Percentiles rank a stretch among this genome's conserved stretches.
Evolutionary conservation across 1,284 basidiomycete genomes (phyloP).

Genomic region (Cryptococcus floricola): DNA sequence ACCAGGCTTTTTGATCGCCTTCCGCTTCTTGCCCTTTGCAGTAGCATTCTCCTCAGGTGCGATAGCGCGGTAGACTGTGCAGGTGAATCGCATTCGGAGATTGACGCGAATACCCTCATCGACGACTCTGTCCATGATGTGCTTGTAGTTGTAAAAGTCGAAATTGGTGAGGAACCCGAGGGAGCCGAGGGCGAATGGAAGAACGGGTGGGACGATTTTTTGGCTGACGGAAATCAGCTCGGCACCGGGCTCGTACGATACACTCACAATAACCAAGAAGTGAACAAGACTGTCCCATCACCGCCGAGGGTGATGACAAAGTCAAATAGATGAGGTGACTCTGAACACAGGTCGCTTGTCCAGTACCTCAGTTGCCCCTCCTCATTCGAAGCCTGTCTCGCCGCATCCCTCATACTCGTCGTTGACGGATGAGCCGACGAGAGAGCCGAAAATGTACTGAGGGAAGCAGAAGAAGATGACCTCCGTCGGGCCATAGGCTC

Average conservation of each 20-base stretch:
- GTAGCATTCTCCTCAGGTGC: slow-evolving; percentile 58
- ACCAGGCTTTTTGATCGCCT: slow-evolving; percentile 83
- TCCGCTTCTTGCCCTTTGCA: slow-evolving; percentile 56
- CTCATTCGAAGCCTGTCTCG: slow-evolving; percentile 45
- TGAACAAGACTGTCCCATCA: slow-evolving; percentile 97
- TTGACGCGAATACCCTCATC: slow-evolving; percentile 95
- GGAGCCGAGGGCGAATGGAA: slow-evolving; percentile 96
- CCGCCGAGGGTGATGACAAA: slow-evolving; percentile 97
- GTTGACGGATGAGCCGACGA: slow-evolving; percentile 32
- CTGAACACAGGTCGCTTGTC: slow-evolving; percentile 94
- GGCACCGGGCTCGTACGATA: neutral
- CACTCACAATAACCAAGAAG: slow-evolving; percentile 86
- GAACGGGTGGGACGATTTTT: slow-evolving; percentile 91
- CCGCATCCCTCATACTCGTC: slow-evolving; percentile 31
- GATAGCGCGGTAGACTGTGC: slow-evolving; percentile 91
- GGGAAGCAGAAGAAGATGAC: slow-evolving; percentile 54
- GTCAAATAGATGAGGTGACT: slow-evolving; percentile 89
- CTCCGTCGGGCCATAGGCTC: slow-evolving; percentile 67
- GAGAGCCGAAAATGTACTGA: slow-evolving; percentile 36
- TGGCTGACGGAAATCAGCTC: slow-evolving; percentile 53
- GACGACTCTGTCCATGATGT: slow-evolving; percentile 83
- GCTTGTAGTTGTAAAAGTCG: slow-evolving; percentile 81
- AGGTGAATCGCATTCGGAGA: slow-evolving; percentile 97
- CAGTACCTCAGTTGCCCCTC: slow-evolving; percentile 95
- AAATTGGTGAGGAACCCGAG: slow-evolving; percentile 98